Evolutionary conservation across 1,284 basidiomycete species (phyloP).

Genomic region (Nidula niveotomentosa): DNA sequence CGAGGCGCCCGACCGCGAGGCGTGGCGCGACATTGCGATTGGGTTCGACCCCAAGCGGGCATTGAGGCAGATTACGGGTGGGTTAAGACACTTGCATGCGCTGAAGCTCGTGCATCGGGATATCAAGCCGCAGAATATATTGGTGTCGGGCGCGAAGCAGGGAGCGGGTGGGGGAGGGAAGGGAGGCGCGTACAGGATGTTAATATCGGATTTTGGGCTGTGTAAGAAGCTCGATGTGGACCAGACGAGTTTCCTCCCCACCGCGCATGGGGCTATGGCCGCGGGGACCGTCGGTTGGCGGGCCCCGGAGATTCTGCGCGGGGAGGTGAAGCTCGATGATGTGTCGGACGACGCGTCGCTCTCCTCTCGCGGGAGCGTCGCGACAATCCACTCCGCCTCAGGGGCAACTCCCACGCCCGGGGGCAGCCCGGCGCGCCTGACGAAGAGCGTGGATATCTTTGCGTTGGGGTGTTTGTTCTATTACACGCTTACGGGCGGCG

Average conservation of each 20-base stretch:
- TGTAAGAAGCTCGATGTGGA: conserved; percentile 92
- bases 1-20: conserved; percentile 70
- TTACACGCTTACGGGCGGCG: conserved; percentile 85
- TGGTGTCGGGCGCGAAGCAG: conserved; percentile 73
- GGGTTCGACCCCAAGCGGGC: conserved; percentile 88
- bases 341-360: conserved; percentile 59
- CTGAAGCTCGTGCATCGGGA: conserved; percentile 98
- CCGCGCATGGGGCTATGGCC: conserved; percentile 77
- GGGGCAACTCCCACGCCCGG: conserved; percentile 21
- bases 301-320: conserved; percentile 89
- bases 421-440: conserved; percentile 66
- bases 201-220: conserved; percentile 95
- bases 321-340: conserved; percentile 89
- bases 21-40: conserved; percentile 66
- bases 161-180: conserved; percentile 26
- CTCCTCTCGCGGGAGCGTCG: conserved; percentile 63
- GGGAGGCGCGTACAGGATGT: conserved; percentile 63
- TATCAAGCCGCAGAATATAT: conserved; percentile 98
- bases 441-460: conserved; percentile 94
- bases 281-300: conserved; percentile 95
- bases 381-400: conserved; percentile 41
- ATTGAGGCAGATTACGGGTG: conserved; percentile 84
- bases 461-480: conserved; percentile 93
- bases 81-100: conserved; percentile 88
- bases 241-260: conserved; percentile 90